Base-by-base conservation (phyloP, 768 basidiomycete genomes). In the Leucocoprinus birnbaumii region DNA sequence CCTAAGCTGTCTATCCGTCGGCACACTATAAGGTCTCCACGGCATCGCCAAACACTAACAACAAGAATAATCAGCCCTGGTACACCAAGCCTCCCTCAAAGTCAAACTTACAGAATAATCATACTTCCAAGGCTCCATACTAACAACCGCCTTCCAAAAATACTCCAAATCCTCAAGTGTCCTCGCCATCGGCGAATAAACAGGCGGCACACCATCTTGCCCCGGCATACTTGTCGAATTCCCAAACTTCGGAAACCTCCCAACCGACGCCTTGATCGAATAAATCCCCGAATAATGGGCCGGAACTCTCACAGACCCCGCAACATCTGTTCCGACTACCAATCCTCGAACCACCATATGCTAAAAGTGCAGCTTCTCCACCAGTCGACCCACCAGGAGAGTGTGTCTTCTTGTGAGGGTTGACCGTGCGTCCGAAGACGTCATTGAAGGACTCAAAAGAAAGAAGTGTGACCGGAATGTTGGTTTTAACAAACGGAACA, bases 291-390 rank as follows among this genome's bases (percentile, higher is more conserved):
- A 83, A 60, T 80, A 85, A 54, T 86, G 80, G 1, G 86, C 79
- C 2, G 87, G 87, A 7, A 78, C 77, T 18, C 87, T 78, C 38
- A 90, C 79, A 26, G 81, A 83, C 2, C 87, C 88, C 9, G 82
- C 86, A 19, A 88, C 83, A 55, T 88, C 86, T 4, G 85, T 83
- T 5, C 87, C 87, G 42, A 87, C n/a, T 71, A 1, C 86, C 85
- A 19, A 85, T 73, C 45, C 83, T 74, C 2, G 81, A 77, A 26
- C 84, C 84, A 18, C 82, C 80, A 50, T 78, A 70, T 0, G 86
- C 84, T 16, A 88, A 71, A 0, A 87, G 74, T 2, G 84, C 84
- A 2, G 77, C 79, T 64, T 88, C 87, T 4, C 87, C 87, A 1
- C 87, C 84, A 0, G 82, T 81, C 0, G 86, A 86, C 4, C 86